These are phyloP conservation scores for Xylaria sp. DNA, from an alignment of 2,329 filamentous ascomycete species.

Conservation along the genomic window DNA sequence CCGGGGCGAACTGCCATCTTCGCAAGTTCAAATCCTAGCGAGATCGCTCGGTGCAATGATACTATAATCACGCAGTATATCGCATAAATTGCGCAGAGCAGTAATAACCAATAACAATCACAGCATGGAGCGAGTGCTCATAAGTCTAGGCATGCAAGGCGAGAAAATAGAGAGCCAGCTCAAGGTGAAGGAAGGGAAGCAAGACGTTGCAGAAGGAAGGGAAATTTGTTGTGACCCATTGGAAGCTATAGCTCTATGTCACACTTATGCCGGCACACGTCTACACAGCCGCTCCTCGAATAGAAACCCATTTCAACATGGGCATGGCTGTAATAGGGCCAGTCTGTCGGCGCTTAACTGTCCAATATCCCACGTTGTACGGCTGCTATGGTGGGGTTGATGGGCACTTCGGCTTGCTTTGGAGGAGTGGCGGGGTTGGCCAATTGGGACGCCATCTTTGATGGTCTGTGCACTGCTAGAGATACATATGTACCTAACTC, in stretches of 20 bases:
- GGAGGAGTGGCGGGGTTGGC: conserved; percentile 19
- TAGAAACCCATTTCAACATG: conserved; percentile 17
- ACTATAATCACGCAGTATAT: neutral
- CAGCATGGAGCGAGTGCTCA: conserved; percentile 13
- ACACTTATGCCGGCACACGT: conserved; percentile 19
- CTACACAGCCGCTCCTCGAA: conserved; percentile 23
- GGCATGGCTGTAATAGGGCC: conserved; percentile 20
- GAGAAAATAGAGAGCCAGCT: conserved; percentile 35
- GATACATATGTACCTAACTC: neutral
- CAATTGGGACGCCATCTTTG: neutral
- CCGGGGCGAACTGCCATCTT: conserved; percentile 58
- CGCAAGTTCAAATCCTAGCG: conserved; percentile 3
- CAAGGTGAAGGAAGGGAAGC: conserved; percentile 19
- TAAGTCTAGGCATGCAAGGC: conserved; percentile 4
- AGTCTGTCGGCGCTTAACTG: conserved; percentile 46
- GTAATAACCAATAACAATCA: conserved; percentile 2
- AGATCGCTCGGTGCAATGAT: neutral
- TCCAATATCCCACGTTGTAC: conserved; percentile 43
- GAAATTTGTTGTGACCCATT: conserved; percentile 4
- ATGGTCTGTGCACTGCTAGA: conserved; percentile 15
- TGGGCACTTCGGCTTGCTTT: neutral
- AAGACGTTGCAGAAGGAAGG: conserved; percentile 25
- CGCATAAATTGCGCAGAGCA: neutral
- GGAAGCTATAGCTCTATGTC: conserved; percentile 27
- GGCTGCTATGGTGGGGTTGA: conserved; percentile 45